These are phyloP conservation scores for Umbelopsis sp. DNA, from an alignment of 192 early-diverging fungal species.

Conservation along the genomic window DNA sequence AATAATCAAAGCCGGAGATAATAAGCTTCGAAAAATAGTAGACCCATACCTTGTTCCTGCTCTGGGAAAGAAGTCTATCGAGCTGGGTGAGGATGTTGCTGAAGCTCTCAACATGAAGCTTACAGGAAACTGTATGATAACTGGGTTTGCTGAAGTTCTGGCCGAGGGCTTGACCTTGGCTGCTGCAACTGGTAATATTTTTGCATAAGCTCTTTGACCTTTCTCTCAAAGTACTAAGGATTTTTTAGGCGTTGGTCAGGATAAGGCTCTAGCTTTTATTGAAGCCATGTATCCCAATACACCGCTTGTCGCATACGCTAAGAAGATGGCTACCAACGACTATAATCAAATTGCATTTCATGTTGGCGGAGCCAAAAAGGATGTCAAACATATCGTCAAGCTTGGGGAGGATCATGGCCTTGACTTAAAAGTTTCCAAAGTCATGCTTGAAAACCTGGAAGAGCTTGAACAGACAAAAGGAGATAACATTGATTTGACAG, in stretches of 20 bases:
- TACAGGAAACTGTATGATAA: conserved; percentile 70
- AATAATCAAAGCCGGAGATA: conserved; percentile 53
- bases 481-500: conserved; percentile 33
- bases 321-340: conserved; percentile 42
- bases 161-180: conserved; percentile 67
- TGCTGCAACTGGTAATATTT: conserved; percentile 41
- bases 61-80: conserved; percentile 53
- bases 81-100: conserved; percentile 49
- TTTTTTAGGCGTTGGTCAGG: conserved; percentile 42
- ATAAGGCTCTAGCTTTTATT: conserved; percentile 56
- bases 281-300: conserved; percentile 51
- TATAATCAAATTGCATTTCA: conserved; percentile 45
- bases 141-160: conserved; percentile 56
- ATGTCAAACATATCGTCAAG: conserved; percentile 44
- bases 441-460: conserved; percentile 15
- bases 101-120: conserved; percentile 61
- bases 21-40: conserved; percentile 42
- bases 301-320: conserved; percentile 50
- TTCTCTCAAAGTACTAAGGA: neutral
- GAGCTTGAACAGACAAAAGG: conserved; percentile 13
- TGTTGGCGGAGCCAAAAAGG: conserved; percentile 47
- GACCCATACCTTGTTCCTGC: conserved; percentile 44
- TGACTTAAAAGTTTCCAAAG: conserved; percentile 41
- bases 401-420: conserved; percentile 41
- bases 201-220: neutral